Evolutionary conservation across 2,329 filamentous ascomycete species (phyloP), one percentile per base, ranked within the genome.

Genomic region (Pseudopithomyces chartarum): DNA sequence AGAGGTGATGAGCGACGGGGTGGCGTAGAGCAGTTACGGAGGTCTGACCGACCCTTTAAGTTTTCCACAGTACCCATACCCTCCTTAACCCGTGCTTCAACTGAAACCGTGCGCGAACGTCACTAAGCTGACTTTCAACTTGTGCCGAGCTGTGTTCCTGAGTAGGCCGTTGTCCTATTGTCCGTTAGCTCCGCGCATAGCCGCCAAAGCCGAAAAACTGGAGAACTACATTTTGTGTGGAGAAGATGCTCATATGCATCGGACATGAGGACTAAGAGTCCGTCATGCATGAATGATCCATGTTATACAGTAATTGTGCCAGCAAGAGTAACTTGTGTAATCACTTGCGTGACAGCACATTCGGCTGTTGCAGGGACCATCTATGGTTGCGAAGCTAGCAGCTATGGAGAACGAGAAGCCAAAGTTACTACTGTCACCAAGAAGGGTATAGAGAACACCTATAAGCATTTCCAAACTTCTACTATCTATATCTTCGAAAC

Each of bases 81-180:
- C 56, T 54, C 47, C 33, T 45, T 49, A 40, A 55, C 53, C 56
- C 56, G 56, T 43, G n/a, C 40, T 20, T 13, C 43, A 34, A 11
- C 23, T 48, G 17, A 44, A 8, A 34, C 20, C 19, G 7, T 17
- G 43, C n/a, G n/a, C 47, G 29, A 32, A 49, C 56, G 49, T 58
- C 56, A 55, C 54, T 20, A 4, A 34, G 52, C 52, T 45, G 34
- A 49, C 47, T 39, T 32, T 17, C 26, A 8, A 48, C 47, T 57
- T 58, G 40, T 52, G 56, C 56, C 56, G 56, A 58, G 56, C 56
- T 19, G 43, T 22, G 36, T 26, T 55, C 52, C 56, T 55, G 56
- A 43, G 50, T 36, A 48, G 56, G 47, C 56, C 56, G 56, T 32
- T 44, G 34, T 44, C 46, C 52, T 43, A 55, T 52, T 44, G 50